Percentiles rank a stretch among this genome's conserved stretches.
These are phyloP conservation scores for Globisporangium polare DNA, from an alignment of 352 stramenopile genomes.

Conservation along the genomic window DNA sequence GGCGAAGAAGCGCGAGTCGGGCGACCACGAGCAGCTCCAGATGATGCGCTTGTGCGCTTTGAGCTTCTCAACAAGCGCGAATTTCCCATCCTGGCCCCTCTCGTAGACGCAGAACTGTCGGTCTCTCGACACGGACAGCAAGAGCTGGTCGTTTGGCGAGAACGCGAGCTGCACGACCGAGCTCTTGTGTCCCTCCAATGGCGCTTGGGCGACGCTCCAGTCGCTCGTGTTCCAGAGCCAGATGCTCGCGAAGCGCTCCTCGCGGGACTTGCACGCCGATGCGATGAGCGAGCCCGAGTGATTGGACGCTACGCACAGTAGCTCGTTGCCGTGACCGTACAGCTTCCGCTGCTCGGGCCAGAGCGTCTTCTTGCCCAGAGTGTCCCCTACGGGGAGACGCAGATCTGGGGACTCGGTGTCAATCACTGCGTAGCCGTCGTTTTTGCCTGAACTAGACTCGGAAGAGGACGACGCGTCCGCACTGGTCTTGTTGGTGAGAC, in stretches of 20 bases:
- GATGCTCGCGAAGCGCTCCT: slow-evolving; percentile 57
- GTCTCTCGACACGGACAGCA: slow-evolving; percentile 73
- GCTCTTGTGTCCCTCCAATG: slow-evolving; percentile 67
- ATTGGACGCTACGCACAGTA: slow-evolving; percentile 64
- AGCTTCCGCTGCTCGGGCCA: slow-evolving; percentile 77
- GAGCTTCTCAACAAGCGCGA: slow-evolving; percentile 33
- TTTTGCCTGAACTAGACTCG: not conserved
- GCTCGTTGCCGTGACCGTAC: slow-evolving; percentile 77
- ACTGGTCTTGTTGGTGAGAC: slow-evolving; percentile 65
- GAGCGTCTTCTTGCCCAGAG: slow-evolving; percentile 55
- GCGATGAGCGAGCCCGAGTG: slow-evolving; percentile 48
- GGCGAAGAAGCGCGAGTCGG: slow-evolving; percentile 50
- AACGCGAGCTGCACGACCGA: slow-evolving; percentile 78
- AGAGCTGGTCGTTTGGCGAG: slow-evolving; percentile 48
- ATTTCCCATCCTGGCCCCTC: slow-evolving; percentile 22
- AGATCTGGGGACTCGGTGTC: slow-evolving; percentile 8
- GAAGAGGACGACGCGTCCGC: slow-evolving; percentile 4
- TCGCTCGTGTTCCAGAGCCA: slow-evolving; percentile 64
- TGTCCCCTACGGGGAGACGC: slow-evolving; percentile 56
- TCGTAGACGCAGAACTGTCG: slow-evolving; percentile 68
- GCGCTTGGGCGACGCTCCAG: slow-evolving; percentile 40
- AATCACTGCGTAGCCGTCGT: slow-evolving; percentile 24
- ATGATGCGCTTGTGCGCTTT: slow-evolving; percentile 81
- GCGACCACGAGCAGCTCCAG: slow-evolving; percentile 73
- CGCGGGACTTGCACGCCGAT: slow-evolving; percentile 72